Evolutionary conservation across 2,329 filamentous ascomycete genomes (phyloP), one percentile per base, ranked within the genome.

Genomic region (Pyrenophora seminiperda): DNA sequence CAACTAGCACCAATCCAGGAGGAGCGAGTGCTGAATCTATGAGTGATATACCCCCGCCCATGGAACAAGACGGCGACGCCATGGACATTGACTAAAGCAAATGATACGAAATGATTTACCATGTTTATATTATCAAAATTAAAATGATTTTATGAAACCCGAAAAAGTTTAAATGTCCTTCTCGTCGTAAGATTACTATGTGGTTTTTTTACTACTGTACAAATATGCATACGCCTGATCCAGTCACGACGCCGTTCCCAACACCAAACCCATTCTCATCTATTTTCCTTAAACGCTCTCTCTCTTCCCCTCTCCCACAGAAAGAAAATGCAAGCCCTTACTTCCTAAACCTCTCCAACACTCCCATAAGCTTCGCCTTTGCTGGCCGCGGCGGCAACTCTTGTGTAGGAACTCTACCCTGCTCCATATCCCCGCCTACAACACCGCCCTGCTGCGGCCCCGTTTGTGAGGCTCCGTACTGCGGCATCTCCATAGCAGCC

Each of bases 51-150:
- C 52, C 53, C 46, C 53, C 31, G 18, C 46, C 46, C 5, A 50
- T 19, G 10, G 54, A 61, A 9, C 36, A 13, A 9, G 83, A 87
- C 60, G 75, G 76, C 1, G 85, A 89, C 66, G 84, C 81, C 11
- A 90, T 89, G 87, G 85, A 89, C 43, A 73, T 88, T 62, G 85
- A 85, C 53, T 82, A 50, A 56, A 1, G 4, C 9, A 27, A 27
- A 27, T 18, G 9, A 20, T 5, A 13, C 10, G n/a, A 13, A 33
- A 32, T 20, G 9, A 7, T n/a, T 22, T 14, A 37, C 6, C 18
- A 17, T 36, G 24, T 30, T 15, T 18, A 20, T 38, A 45, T 45
- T 33, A 24, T 14, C 14, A 13, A n/a, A 32, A 15, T n/a, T 42
- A 22, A 22, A 7, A 22, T 22, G 20, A 22, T 4, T 7, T 22